Evolutionary conservation across 495 filamentous ascomycete genomes (phyloP), one percentile per base, ranked within the genome.

Genomic region (Annulohypoxylon moriforme): DNA sequence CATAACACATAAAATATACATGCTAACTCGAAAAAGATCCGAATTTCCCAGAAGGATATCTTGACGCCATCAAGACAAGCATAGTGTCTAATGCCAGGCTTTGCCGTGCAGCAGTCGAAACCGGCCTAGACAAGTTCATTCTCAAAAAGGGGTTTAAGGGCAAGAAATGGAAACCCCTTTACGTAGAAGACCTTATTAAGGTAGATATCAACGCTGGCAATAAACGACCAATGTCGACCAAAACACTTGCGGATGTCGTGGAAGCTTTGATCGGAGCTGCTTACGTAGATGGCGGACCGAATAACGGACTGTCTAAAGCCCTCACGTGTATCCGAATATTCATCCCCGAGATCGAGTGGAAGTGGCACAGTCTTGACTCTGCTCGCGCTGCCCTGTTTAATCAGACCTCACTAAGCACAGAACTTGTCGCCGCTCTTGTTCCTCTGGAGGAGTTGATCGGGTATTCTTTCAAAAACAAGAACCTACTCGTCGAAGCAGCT

Each of bases 231-330:
- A 75, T 94, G 25, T 91, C 92, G 1, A 91, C 87, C 6, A 99
- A 99, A 74, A 88, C 89, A 1, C 85, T 97, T 11, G 96, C 96
- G 4, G 96, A 99, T 69, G 92, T 97, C 0, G 87, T 98, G 10
- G 96, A 99, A 77, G 88, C 84, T 0, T 82, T 98, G 0, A 91
- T 97, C 36, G 96, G 93, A 1, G 91, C 92, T 0, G 84, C 92
- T 1, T 97, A 86, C 72, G 56, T 93, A 6, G 88, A 92, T 53
- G 93, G 93, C 0, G 92, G 92, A 0, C 27, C 6, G 27, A 29
- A 6, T 29, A n/a, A n/a, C n/a, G n/a, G n/a, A n/a, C 77, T 87
- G 36, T 36, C 83, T 8, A 90, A 88, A 63, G 93, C 92, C 0
- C 79, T 91, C 24, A 64, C 76, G 9, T 94, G 91, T 75, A 83